Evolutionary conservation across 345 rosid species (phyloP), one percentile per base, ranked within the genome.

Genomic region (Acer campestre): DNA sequence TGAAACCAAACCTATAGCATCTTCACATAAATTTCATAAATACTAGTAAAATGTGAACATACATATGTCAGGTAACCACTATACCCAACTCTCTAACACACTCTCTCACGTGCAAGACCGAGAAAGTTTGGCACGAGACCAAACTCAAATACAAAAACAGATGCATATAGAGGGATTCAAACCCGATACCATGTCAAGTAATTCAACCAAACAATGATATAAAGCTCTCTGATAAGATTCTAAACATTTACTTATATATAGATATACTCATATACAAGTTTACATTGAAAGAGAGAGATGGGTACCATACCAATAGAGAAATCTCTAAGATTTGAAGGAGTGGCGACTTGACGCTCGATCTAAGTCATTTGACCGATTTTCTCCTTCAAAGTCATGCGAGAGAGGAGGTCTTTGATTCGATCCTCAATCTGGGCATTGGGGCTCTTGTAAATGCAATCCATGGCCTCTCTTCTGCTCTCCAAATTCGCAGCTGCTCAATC

Each of bases 341-440:
- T 76, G 79, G 91, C 87, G 40, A 86, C 86, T 48, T 53, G 3
- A 29, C 98, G 94, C 77, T 95, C 96, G 61, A 92, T 90, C 73
- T 93, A 94, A 64, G 94, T 88, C 97, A 95, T 92, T 82, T 93
- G 99, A 9, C 94, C 94, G 67, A 95, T 75, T 75, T 93, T 95
- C 80, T 93, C 98, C 71, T 71, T 68, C 61, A 92, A 61, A 55
- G 87, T 95, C 98, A 95, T 93, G 71, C 93, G 88, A 53, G 94
- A 89, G 71, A 93, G 89, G 82, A 93, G 93, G 86, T 95, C 97
- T 35, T 84, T 72, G 64, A 93, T 78, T 59, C 98, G 94, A 84
- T 82, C 89, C 80, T 95, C 96, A 4, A 88, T 80, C 7, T 89
- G 86, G 62, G 88, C 92, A 61, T 80, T 40, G n/a, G 88, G 84